Percentiles rank a stretch among this genome's conserved stretches.
phyloP scores from a whole-genome alignment of 2,329 filamentous ascomycete species.

The Curvularia lunata region DNA sequence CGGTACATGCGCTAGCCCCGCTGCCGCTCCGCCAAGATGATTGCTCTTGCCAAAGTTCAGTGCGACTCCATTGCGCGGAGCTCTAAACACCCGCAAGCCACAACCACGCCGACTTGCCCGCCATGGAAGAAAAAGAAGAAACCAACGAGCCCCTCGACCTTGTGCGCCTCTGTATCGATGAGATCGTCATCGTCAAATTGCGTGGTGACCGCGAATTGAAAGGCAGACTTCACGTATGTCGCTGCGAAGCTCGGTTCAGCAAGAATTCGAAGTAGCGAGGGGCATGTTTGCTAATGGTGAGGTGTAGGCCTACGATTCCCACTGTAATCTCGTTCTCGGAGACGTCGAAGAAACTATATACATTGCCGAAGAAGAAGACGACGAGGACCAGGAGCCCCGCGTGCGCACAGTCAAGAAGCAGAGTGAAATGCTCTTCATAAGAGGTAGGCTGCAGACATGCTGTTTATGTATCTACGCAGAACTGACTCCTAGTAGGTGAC shows the following conservation, averaged over 20 bases:
- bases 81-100: constrained; percentile 16
- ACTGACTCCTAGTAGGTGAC: constrained; percentile 48
- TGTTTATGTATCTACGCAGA: background rate
- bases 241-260: constrained; percentile 5
- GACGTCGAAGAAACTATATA: constrained; percentile 99
- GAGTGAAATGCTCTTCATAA: constrained; percentile 97
- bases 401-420: constrained; percentile 86
- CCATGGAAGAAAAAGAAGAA: constrained; percentile 85
- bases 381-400: constrained; percentile 70
- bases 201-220: constrained; percentile 94
- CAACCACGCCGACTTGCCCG: constrained; percentile 25
- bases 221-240: constrained; percentile 83
- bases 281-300: constrained; percentile 16
- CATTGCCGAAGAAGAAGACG: constrained; percentile 86
- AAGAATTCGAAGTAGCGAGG: background rate
- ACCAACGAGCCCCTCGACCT: constrained; percentile 91
- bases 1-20: constrained; percentile 16
- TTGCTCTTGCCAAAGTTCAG: constrained; percentile 27
- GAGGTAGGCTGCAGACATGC: constrained; percentile 65
- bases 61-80: constrained; percentile 15
- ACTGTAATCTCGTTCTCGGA: constrained; percentile 95
- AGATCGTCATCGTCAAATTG: constrained; percentile 96
- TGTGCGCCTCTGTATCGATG: constrained; percentile 90
- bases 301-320: constrained; percentile 89
- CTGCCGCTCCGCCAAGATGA: constrained; percentile 27